Conservation (phyloP, 768 basidiomycete species). For the Lepiota subincarnata region DNA sequence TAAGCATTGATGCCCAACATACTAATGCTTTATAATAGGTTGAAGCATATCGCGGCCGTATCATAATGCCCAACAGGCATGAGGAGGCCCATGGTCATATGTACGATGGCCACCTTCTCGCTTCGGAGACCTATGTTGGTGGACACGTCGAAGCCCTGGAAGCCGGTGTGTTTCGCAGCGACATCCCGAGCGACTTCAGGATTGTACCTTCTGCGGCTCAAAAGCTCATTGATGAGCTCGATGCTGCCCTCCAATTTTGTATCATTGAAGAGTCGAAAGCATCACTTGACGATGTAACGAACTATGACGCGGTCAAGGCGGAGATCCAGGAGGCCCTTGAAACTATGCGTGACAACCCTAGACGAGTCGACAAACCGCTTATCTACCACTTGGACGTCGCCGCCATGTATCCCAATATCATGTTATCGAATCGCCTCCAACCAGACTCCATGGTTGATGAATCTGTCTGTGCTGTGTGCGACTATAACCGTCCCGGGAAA, state of each 20-base stretch:
- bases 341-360: slow-evolving; percentile 86
- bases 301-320: slow-evolving; percentile 89
- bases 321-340: slow-evolving; percentile 78
- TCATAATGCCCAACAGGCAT: slow-evolving; percentile 98
- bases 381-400: slow-evolving; percentile 99
- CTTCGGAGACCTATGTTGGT: slow-evolving; percentile 97
- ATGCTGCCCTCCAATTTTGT: slow-evolving; percentile 86
- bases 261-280: slow-evolving; percentile 81
- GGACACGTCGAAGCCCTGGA: slow-evolving; percentile 98
- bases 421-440: slow-evolving; percentile 98
- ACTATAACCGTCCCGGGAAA: slow-evolving; percentile 96
- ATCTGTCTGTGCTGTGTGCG: slow-evolving; percentile 94
- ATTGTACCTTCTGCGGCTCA: slow-evolving; percentile 85
- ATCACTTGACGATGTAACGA: slow-evolving; percentile 79
- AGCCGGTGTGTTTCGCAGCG: slow-evolving; percentile 96
- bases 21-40: slow-evolving; percentile 50
- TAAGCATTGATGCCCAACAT: not conserved
- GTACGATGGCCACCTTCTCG: slow-evolving; percentile 94
- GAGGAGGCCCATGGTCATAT: slow-evolving; percentile 90
- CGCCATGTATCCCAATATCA: slow-evolving; percentile 99
- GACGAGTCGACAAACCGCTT: slow-evolving; percentile 84
- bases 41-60: slow-evolving; percentile 85
- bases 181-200: slow-evolving; percentile 94
- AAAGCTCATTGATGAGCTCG: slow-evolving; percentile 91
- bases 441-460: slow-evolving; percentile 98